Evolutionary conservation across 768 basidiomycete species (phyloP), one percentile per base, ranked within the genome.

Genomic region (Nevesoporus exiguus): DNA sequence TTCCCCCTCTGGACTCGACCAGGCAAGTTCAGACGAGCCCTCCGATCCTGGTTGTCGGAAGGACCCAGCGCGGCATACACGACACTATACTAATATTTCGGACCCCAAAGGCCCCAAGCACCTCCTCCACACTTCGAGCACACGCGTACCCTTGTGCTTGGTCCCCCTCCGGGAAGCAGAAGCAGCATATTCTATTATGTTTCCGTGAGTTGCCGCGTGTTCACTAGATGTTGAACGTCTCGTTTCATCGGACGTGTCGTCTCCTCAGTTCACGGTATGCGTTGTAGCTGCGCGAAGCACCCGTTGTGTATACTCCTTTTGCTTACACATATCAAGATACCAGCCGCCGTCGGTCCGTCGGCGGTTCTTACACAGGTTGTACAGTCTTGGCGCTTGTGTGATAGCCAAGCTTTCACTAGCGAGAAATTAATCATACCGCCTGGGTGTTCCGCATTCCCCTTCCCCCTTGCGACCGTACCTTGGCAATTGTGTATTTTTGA

Each of bases 101-200:
- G 11, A 33, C n/a, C 11, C 13, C 24, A 60, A 54, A 42, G n/a
- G n/a, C n/a, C n/a, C n/a, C n/a, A 39, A n/a, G 5, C 55, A 19
- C 46, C 52, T 29, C n/a, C n/a, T n/a, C n/a, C 42, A 45, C 48
- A 11, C 7, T 31, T 37, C 41, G 10, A 31, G 31, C n/a, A 7
- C 36, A 37, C 61, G 60, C 33, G n/a, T 6, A 22, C 67, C 67
- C 25, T 56, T 71, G 45, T 31, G 7, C 47, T 51, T 69, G 31
- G 51, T 69, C 31, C 69, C 68, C 2, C 11, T 67, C 24, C 61
- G 27, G 34, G 63, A 71, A 54, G 68, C 67, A 25, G 65, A 69
- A 44, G 59, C 54, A 5, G 65, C 65, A 19, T 67, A 71, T 31
- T 55, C 65, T 7, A 13, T 24, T 17, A 61, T 67, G 41, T 68